These are phyloP conservation scores for Metschnikowia vanudenii DNA, from an alignment of 805 yeast genomes.

Conservation along the genomic window DNA sequence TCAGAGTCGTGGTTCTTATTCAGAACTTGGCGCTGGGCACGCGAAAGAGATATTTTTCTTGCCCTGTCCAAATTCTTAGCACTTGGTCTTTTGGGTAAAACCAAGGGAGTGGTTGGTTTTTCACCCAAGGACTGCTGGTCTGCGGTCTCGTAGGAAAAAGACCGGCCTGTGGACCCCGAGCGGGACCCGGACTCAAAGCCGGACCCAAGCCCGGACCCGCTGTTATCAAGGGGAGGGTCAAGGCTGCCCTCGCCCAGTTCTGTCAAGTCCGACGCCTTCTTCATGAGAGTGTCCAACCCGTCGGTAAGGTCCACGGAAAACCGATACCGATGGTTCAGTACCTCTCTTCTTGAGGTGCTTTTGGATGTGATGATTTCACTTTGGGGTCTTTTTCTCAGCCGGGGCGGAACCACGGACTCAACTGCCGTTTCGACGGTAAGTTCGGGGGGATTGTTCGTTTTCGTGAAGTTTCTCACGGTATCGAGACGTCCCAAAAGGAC, in stretches of 20 bases:
- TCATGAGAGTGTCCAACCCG: constrained; percentile 41
- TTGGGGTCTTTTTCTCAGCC: constrained; percentile 39
- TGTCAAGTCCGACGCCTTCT: constrained; percentile 24
- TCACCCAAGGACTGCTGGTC: constrained; percentile 6
- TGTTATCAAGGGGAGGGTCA: background rate
- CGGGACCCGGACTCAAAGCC: too few species aligned
- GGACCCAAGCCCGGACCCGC: background rate
- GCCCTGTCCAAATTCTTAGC: constrained; percentile 16
- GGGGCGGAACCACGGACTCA: constrained; percentile 38
- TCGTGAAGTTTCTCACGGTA: constrained; percentile 17
- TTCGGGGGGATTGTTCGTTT: constrained; percentile 26
- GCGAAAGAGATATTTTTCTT: constrained; percentile 15
- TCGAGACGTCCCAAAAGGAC: constrained; percentile 24
- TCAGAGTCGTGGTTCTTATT: too few species aligned
- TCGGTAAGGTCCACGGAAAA: constrained; percentile 32
- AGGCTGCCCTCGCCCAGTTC: background rate
- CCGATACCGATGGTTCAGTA: constrained; percentile 11
- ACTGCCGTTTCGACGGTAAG: constrained; percentile 33
- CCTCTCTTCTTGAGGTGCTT: background rate
- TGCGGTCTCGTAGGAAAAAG: constrained; percentile 17
- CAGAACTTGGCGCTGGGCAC: background rate
- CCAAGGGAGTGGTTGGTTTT: background rate
- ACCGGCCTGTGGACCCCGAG: background rate
- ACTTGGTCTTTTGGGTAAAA: constrained; percentile 19
- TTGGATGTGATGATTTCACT: constrained; percentile 21